Conservation (phyloP, 2,329 filamentous ascomycete species). For the Penicillium aurantiogriseum region DNA sequence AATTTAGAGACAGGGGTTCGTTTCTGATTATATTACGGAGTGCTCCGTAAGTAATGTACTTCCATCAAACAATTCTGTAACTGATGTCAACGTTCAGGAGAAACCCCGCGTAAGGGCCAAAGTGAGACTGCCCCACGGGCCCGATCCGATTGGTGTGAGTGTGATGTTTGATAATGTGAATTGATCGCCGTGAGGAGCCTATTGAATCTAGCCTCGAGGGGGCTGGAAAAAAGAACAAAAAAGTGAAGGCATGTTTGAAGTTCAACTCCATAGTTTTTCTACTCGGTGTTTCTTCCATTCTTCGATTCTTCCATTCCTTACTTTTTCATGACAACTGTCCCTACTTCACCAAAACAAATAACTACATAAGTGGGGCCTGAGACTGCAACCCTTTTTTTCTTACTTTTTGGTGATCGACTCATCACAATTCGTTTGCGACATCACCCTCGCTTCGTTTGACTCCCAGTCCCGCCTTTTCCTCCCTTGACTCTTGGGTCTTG, state of each 20-base stretch:
- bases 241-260: too few species aligned
- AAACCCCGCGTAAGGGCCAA: constrained; percentile 3
- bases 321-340: background rate
- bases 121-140: background rate
- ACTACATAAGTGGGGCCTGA: constrained; percentile 4
- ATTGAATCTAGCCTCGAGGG: background rate
- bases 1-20: background rate
- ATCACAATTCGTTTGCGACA: constrained; percentile 15
- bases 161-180: background rate
- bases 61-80: background rate
- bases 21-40: background rate
- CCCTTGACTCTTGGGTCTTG: background rate
- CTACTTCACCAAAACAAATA: constrained; percentile 6
- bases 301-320: constrained; percentile 12
- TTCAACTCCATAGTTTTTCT: background rate
- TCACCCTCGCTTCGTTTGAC: constrained; percentile 11
- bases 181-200: constrained; percentile 7
- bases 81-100: background rate
- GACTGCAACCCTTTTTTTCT: background rate
- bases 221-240: background rate
- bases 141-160: background rate
- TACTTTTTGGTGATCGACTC: background rate
- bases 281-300: background rate
- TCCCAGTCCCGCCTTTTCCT: background rate
- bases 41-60: too few species aligned